Evolutionary conservation across 805 yeast species (phyloP), one percentile per base, ranked within the genome.

Genomic region (Cyberlindnera meyerae): DNA sequence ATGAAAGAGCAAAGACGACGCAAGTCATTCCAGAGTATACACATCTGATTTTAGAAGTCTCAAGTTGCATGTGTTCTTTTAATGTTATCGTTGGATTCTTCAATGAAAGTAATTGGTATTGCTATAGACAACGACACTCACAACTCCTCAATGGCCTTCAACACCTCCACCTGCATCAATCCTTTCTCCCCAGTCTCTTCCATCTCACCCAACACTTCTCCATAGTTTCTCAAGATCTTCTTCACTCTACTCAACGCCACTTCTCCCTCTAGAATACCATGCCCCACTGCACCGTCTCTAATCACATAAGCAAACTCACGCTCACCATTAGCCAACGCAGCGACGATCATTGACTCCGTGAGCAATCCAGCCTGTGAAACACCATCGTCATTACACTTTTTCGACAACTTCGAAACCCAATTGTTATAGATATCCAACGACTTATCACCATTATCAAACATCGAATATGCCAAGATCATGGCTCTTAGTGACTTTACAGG

Each of bases 241-340:
- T 72, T 74, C 8, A 75, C 51, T n/a, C 49, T 48, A 13, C 61
- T 60, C 5, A 61, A 51, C 21, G 73, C 76, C 3, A 48, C 46
- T 20, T 66, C 72, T 24, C 71, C 67, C 12, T 48, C 47, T 3
- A 74, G 42, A 5, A 61, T 31, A 5, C 55, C 59, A 36, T 64
- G 67, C 25, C 56, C 60, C 1, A 62, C 47, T 0, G 75, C 71
- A 44, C 71, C 73, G 29, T 74, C 77, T 42, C 65, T 61, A 11
- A 75, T 51, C 29, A 73, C 66, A 36, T 64, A 60, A 0, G 80
- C 79, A 54, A 77, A 75, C 41, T 71, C 75, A 29, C 79, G 55
- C 50, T 77, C 80, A 29, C 63, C 58, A 26, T 64, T 61, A 15
- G 64, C 62, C 25, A 77, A 51, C 37, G 53, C 62, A 0, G 70